Evolutionary conservation across 768 basidiomycete species (phyloP), one percentile per base, ranked within the genome.

Genomic region (Heimioporus sp.): DNA sequence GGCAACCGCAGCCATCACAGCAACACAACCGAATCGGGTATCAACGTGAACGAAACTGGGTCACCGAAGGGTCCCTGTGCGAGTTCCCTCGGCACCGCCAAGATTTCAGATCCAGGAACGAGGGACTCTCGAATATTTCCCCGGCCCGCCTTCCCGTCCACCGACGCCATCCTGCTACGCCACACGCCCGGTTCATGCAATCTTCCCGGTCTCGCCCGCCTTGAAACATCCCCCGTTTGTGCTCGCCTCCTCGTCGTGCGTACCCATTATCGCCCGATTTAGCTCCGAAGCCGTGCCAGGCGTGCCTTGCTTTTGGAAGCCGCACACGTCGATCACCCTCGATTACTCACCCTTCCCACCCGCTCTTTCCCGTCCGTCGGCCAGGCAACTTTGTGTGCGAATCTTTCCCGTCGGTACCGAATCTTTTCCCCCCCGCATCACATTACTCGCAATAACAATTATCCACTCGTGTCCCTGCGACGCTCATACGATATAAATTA

Each of bases 71-170:
- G 19, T 48, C 16, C 51, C 36, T 59, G 64, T 59, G 60, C 24
- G 24, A 28, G 24, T 58, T 62, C 64, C 68, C 70, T 69, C 66
- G 70, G 69, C 76, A 71, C 70, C 76, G 77, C 75, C 73, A 74
- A 72, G 75, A 77, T 75, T 65, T 19, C 60, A 59, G 71, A 69
- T 69, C 61, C 53, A 69, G 65, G 58, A 46, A 66, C 76, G 65
- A 47, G 45, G 59, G 55, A 17, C 48, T 12, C 21, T 58, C 61
- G 49, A 49, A 49, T 49, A 10, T 16, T 39, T 44, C 53, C 61
- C 60, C 60, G 51, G 63, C 48, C 56, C 61, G 35, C 35, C 1
- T 35, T 35, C 35, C 35, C 13, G 35, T 16, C 9, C 35, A 35
- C 24, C 24, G 24, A 28, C 24, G 24, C 24, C 24, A 28, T 28